These are phyloP conservation scores for Colletotrichum liaoningense DNA, from an alignment of 2,329 filamentous ascomycete species.

Conservation along the genomic window DNA sequence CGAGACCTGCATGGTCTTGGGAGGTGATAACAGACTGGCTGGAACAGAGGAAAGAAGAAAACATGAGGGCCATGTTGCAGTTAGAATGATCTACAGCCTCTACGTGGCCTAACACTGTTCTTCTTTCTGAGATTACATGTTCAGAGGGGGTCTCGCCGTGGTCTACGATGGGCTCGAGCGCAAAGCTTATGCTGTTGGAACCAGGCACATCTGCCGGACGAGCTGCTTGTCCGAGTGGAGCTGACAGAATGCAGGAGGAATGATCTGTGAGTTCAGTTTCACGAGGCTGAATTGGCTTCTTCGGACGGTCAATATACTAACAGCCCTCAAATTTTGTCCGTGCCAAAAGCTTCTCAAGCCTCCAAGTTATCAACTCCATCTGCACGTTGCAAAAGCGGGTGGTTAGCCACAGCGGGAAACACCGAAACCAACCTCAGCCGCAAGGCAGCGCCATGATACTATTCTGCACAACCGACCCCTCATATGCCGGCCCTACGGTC, in stretches of 20 bases:
- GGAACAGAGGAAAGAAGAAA: not conserved
- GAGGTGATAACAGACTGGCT: not conserved
- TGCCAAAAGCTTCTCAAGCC: not conserved
- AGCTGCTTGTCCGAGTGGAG: not conserved
- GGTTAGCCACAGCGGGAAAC: not conserved
- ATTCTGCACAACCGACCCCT: not conserved
- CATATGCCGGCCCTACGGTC: not conserved
- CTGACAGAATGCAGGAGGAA: not conserved
- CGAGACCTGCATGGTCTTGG: not conserved
- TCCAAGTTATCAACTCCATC: not conserved
- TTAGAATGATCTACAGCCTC: not conserved
- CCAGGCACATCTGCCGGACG: not conserved
- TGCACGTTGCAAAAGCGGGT: conserved; percentile 8
- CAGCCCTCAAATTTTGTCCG: not conserved
- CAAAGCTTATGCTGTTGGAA: not conserved
- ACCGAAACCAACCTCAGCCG: conserved; percentile 5
- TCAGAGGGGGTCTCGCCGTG: not conserved
- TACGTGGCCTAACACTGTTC: not conserved
- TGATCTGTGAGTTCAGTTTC: not conserved
- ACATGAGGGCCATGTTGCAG: not conserved
- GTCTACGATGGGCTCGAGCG: not conserved
- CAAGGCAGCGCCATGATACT: conserved; percentile 10
- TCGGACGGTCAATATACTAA: not conserved
- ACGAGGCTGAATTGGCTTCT: not conserved
- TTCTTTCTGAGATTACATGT: not conserved